Percentiles rank a stretch among this genome's conserved stretches.
These are phyloP conservation scores for Pisolithus marmoratus DNA, from an alignment of 768 basidiomycete genomes.

Conservation along the genomic window DNA sequence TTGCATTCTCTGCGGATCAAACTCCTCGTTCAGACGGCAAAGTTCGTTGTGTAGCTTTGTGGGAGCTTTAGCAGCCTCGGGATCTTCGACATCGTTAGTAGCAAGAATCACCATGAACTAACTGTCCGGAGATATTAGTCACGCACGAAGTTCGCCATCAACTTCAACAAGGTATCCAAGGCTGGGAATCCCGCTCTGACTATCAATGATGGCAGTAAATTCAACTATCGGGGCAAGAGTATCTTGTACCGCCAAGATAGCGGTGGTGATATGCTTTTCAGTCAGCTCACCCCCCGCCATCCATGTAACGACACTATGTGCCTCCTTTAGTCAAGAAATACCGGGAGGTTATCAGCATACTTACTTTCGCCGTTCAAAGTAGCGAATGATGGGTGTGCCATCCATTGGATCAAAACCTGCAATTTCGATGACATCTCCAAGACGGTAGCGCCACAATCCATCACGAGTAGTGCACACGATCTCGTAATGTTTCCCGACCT, in stretches of 20 bases:
- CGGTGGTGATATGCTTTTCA: no score
- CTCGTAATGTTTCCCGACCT: constrained; percentile 6
- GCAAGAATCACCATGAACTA: neutral
- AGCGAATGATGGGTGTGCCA: no score
- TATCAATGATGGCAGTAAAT: constrained; percentile 14
- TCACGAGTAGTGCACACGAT: constrained; percentile 14
- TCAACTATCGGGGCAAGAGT: constrained; percentile 9
- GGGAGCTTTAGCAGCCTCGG: constrained; percentile 1
- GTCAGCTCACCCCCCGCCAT: no score
- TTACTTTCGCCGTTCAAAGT: no score
- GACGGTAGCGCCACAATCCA: no score
- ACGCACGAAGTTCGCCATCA: constrained; percentile 5
- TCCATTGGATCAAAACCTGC: no score
- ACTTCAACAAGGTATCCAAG: constrained; percentile 6
- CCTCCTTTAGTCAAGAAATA: no score
- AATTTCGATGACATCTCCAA: no score
- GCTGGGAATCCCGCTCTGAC: constrained; percentile 1
- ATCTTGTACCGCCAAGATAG: constrained; percentile 7
- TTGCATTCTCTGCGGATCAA: neutral
- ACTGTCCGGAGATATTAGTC: neutral
- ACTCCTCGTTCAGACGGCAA: neutral
- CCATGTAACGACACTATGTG: neutral
- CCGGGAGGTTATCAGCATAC: no score
- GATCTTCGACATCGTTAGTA: neutral
- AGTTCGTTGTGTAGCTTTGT: constrained; percentile 1